These are phyloP conservation scores for Aspergillus quadricinctus DNA, from an alignment of 2,329 filamentous ascomycete species.

Conservation along the genomic window DNA sequence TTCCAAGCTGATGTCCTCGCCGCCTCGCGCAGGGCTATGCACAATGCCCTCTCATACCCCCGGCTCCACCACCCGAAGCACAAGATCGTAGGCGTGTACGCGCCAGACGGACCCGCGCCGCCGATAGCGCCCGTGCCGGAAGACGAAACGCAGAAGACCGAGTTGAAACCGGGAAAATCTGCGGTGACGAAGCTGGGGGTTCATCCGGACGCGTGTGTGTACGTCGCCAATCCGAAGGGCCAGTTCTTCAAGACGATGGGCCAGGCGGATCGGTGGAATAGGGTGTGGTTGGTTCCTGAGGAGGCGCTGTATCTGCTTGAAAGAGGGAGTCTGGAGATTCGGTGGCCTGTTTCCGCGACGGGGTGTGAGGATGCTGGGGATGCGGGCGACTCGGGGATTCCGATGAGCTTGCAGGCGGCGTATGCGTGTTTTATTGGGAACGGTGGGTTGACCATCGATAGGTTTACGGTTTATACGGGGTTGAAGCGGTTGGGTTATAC, in stretches of 20 bases:
- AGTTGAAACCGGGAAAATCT: constrained; percentile 6
- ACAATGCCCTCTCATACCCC: constrained; percentile 75
- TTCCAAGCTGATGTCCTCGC: constrained; percentile 75
- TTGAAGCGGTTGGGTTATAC: constrained; percentile 80
- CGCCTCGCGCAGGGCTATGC: constrained; percentile 80
- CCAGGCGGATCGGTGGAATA: constrained; percentile 58
- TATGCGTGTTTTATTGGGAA: constrained; percentile 79
- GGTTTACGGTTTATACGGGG: constrained; percentile 83
- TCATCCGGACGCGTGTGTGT: constrained; percentile 47
- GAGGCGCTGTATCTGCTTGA: constrained; percentile 89
- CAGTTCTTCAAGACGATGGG: constrained; percentile 74
- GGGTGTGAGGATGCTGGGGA: constrained; percentile 23
- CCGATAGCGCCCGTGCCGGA: constrained; percentile 5
- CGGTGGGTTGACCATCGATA: constrained; percentile 63
- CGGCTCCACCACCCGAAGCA: constrained; percentile 66
- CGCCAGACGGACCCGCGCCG: constrained; percentile 51
- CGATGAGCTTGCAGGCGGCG: constrained; percentile 84
- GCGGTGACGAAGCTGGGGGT: constrained; percentile 17
- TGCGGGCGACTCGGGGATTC: constrained; percentile 62
- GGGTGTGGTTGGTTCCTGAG: constrained; percentile 82
- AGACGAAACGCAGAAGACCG: constrained; percentile 11
- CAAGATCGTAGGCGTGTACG: constrained; percentile 68
- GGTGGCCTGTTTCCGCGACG: constrained; percentile 62
- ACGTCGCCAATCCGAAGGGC: constrained; percentile 67
- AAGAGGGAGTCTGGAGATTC: constrained; percentile 78